phyloP scores from a whole-genome alignment of 129 eudicot genomes.

The Scalesia atractyloides region DNA sequence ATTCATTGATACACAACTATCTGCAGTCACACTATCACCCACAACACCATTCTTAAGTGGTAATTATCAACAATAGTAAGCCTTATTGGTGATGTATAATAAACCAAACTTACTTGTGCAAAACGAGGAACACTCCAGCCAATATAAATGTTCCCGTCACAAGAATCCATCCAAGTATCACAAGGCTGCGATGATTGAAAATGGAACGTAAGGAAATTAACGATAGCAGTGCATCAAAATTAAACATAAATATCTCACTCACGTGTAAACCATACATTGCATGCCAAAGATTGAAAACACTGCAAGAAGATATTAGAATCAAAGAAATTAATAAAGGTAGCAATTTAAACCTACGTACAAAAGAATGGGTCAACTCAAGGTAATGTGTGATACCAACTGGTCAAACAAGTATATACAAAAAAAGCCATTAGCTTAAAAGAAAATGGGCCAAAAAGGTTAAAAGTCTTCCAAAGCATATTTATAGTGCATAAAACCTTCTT shows the following conservation, averaged over 20 bases:
- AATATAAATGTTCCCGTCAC: constrained; percentile 83
- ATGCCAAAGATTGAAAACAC: constrained; percentile 86
- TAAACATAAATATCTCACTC: constrained; percentile 41
- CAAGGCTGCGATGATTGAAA: constrained; percentile 63
- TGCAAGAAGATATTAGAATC: constrained; percentile 37
- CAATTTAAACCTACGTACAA: neutral
- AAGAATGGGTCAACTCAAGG: neutral
- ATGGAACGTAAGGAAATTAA: neutral
- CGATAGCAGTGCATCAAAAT: neutral
- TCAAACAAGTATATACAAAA: neutral
- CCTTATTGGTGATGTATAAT: neutral
- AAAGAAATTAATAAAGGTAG: neutral
- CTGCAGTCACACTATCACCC: constrained; percentile 70
- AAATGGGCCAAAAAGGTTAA: neutral
- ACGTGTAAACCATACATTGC: constrained; percentile 85
- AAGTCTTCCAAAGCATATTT: neutral
- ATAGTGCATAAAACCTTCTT: neutral
- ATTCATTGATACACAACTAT: constrained; percentile 86
- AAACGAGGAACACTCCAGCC: constrained; percentile 83
- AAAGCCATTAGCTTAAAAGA: neutral
- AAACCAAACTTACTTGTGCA: constrained; percentile 73
- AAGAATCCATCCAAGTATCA: constrained; percentile 90
- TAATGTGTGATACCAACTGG: neutral
- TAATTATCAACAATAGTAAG: neutral
- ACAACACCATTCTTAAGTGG: constrained; percentile 10